These are phyloP conservation scores for Capsicum baccatum DNA, from an alignment of 257 asterid species.

Conservation along the genomic window DNA sequence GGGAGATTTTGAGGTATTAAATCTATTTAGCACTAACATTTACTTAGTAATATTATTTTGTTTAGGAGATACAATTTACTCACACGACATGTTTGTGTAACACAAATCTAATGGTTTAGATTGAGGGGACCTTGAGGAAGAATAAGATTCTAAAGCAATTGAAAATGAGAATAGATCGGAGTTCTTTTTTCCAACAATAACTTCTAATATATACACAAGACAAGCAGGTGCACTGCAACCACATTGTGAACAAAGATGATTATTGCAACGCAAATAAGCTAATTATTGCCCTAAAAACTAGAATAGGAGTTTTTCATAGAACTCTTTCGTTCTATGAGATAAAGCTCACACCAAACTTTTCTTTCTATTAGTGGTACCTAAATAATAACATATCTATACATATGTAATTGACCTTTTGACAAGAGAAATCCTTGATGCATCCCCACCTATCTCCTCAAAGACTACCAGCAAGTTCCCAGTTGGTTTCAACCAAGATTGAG, in stretches of 20 bases:
- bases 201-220: constrained; percentile 25
- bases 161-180: not conserved
- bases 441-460: constrained; percentile 93
- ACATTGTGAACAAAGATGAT: not conserved
- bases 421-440: constrained; percentile 78
- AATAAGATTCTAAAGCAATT: not conserved
- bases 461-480: constrained; percentile 64
- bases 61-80: not conserved
- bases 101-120: not conserved
- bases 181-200: not conserved
- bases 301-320: constrained; percentile 5
- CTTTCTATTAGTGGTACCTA: constrained; percentile 5
- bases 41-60: not conserved
- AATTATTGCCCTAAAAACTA: constrained; percentile 14
- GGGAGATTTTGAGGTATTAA: not conserved
- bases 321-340: constrained; percentile 6
- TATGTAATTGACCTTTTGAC: constrained; percentile 61
- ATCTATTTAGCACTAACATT: not conserved
- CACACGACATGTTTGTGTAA: not conserved
- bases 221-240: not conserved
- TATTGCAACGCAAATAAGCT: not conserved
- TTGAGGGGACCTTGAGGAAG: not conserved
- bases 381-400: constrained; percentile 40
- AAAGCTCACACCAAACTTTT: not conserved
- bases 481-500: constrained; percentile 88